These are phyloP conservation scores for Fragaria vesca DNA, from an alignment of 306 rosid genomes.

Conservation along the genomic window DNA sequence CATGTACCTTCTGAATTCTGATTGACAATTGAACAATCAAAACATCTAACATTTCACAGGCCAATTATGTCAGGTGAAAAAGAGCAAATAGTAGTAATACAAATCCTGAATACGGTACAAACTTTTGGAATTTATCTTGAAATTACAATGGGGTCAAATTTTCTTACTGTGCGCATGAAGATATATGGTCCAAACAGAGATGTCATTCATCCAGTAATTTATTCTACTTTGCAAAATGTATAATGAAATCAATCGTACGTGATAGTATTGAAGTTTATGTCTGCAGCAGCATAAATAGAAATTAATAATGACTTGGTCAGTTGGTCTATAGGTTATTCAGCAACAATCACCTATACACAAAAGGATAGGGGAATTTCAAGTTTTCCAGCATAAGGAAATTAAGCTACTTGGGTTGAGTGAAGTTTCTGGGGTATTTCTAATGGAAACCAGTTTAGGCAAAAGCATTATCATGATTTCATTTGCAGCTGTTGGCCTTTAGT, in stretches of 20 bases:
- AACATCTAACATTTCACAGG: background rate
- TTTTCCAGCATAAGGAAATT: background rate
- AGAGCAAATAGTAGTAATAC: background rate
- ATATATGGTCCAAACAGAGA: background rate
- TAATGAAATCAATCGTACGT: background rate
- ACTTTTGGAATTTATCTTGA: background rate
- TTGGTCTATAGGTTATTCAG: background rate
- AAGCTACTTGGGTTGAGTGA: constrained; percentile 2
- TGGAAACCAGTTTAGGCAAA: constrained; percentile 8
- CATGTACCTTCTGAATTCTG: background rate
- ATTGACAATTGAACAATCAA: background rate
- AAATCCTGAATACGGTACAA: background rate
- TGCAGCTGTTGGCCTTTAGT: background rate
- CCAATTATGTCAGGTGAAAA: background rate
- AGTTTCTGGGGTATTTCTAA: background rate
- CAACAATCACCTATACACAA: background rate
- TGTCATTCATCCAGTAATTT: background rate
- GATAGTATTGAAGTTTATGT: background rate
- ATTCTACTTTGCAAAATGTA: background rate
- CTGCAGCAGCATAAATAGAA: background rate
- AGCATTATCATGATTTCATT: background rate
- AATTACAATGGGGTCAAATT: background rate
- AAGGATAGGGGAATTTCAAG: background rate
- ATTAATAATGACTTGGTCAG: background rate
- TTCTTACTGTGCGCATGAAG: background rate